Percentiles rank a stretch among this genome's conserved stretches.
These are phyloP conservation scores for Beauveria caledonica DNA, from an alignment of 2,329 filamentous ascomycete species.

Conservation along the genomic window DNA sequence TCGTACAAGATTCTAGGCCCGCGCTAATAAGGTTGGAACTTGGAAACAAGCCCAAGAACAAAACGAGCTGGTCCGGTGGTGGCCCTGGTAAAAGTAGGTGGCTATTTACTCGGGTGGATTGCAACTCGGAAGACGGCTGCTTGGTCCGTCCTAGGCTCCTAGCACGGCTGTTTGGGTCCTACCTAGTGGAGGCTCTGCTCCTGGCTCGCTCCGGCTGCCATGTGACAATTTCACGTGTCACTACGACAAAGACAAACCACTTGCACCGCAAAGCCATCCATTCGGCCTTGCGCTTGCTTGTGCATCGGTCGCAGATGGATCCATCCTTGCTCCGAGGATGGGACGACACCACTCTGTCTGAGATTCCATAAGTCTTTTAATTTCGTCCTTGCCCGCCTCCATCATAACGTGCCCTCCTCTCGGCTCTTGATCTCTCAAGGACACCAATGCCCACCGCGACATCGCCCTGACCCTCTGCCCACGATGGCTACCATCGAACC, in stretches of 20 bases:
- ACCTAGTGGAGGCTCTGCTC: background rate
- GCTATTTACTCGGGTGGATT: background rate
- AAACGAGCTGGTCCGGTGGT: background rate
- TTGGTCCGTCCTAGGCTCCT: no score
- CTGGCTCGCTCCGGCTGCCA: slow-evolving; percentile 5
- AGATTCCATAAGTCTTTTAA: slow-evolving; percentile 7
- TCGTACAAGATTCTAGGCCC: background rate
- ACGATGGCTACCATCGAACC: slow-evolving; percentile 61
- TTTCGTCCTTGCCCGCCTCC: background rate
- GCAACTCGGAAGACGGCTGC: slow-evolving; percentile 3
- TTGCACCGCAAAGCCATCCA: background rate
- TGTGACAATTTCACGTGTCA: slow-evolving; percentile 14
- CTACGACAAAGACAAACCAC: slow-evolving; percentile 6
- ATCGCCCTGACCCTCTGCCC: slow-evolving; percentile 21
- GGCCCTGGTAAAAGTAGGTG: background rate
- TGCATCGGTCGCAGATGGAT: slow-evolving; percentile 12
- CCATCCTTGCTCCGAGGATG: slow-evolving; percentile 13
- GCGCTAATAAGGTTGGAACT: background rate
- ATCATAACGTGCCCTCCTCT: slow-evolving; percentile 8
- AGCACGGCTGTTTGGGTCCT: background rate
- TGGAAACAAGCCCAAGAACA: background rate
- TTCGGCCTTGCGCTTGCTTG: slow-evolving; percentile 9
- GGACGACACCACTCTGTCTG: slow-evolving; percentile 10
- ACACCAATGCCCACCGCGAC: slow-evolving; percentile 22
- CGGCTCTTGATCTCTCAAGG: slow-evolving; percentile 8